phyloP scores from a whole-genome alignment of 2,329 filamentous ascomycete species.

The Arachnomyces sp. region DNA sequence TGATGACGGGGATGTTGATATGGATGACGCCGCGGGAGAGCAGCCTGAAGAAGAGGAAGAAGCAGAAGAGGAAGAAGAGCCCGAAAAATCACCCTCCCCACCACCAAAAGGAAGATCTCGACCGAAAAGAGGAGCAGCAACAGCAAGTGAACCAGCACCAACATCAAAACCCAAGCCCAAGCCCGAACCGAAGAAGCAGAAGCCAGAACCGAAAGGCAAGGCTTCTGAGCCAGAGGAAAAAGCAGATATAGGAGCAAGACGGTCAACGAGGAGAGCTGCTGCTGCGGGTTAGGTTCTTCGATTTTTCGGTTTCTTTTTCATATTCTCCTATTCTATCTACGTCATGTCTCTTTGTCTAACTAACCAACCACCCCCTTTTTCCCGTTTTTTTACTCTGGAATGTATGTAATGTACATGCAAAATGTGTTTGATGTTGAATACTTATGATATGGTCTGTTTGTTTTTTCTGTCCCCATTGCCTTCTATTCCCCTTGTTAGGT shows the following conservation, averaged over 20 bases:
- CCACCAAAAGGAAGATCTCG: background rate
- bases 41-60: background rate
- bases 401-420: background rate
- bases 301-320: background rate
- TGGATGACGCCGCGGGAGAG: background rate
- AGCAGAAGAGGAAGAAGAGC: slow-evolving; percentile 1
- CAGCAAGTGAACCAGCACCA: background rate
- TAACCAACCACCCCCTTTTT: too few relatives aligned
- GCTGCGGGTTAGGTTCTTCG: background rate
- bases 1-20: background rate
- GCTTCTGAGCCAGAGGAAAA: background rate
- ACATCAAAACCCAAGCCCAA: background rate
- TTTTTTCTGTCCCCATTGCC: background rate
- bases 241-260: background rate
- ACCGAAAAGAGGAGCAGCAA: background rate
- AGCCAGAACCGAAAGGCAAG: too few relatives aligned
- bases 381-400: too few relatives aligned
- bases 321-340: background rate
- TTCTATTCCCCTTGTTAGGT: background rate
- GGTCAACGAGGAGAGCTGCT: slow-evolving; percentile 3
- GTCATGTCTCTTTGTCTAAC: background rate
- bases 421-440: background rate
- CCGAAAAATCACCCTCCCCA: background rate
- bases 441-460: background rate
- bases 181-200: too few relatives aligned